Percentiles rank a stretch among this genome's conserved stretches.
phyloP scores from a whole-genome alignment of 2,329 filamentous ascomycete genomes.

The Ophiobolus disseminans region DNA sequence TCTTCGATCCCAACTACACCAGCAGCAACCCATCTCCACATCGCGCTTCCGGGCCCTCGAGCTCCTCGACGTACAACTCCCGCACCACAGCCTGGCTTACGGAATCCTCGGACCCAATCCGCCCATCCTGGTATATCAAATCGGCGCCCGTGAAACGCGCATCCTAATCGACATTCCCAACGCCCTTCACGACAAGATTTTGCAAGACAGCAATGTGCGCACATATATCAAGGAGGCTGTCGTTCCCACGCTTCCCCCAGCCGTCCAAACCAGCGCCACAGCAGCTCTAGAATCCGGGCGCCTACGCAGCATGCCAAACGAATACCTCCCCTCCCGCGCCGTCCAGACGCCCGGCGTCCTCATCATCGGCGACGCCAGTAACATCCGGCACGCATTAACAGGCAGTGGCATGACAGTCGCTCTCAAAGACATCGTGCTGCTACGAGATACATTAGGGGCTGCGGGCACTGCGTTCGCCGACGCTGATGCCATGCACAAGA shows the following conservation, averaged over 20 bases:
- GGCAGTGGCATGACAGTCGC: slow-evolving; percentile 97
- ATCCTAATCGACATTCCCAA: slow-evolving; percentile 87
- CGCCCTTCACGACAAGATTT: too few species aligned
- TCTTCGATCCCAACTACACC: slow-evolving; percentile 80
- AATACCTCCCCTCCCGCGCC: slow-evolving; percentile 60
- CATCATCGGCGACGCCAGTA: slow-evolving; percentile 89
- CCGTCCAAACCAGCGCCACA: too few species aligned
- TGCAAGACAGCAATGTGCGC: too few species aligned
- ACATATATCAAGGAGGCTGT: slow-evolving; percentile 76
- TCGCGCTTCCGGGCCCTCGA: slow-evolving; percentile 93
- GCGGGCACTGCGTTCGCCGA: slow-evolving; percentile 70
- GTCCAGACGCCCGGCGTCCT: slow-evolving; percentile 73
- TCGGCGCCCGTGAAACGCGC: slow-evolving; percentile 89
- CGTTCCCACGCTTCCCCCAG: too few species aligned
- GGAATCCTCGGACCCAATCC: slow-evolving; percentile 72
- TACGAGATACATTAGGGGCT: slow-evolving; percentile 75
- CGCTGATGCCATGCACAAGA: slow-evolving; percentile 66
- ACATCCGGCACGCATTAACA: slow-evolving; percentile 97
- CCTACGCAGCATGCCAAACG: too few species aligned
- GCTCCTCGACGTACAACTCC: slow-evolving; percentile 77
- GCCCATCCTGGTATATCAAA: slow-evolving; percentile 90
- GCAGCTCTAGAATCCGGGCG: too few species aligned
- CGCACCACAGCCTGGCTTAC: slow-evolving; percentile 78
- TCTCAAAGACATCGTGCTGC: slow-evolving; percentile 82
- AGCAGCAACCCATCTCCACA: slow-evolving; percentile 69